A percentile compares a stretch with the other conserved stretches of the same genome.
These are phyloP conservation scores for Venturia asperata DNA, from an alignment of 2,329 filamentous ascomycete species.

Conservation along the genomic window DNA sequence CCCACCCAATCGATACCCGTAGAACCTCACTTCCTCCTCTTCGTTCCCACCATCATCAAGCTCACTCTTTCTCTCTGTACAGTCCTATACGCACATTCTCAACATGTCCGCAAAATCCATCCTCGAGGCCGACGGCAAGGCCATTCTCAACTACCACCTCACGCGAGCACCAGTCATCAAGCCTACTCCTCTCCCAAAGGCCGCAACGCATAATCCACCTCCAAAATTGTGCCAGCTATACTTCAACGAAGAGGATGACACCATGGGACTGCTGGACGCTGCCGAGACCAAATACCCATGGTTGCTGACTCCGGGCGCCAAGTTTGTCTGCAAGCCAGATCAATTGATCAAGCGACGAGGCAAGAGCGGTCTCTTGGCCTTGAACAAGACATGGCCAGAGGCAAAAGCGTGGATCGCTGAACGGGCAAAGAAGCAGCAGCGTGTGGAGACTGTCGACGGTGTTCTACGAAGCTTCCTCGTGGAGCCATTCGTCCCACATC, in stretches of 20 bases:
- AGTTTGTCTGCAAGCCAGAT: conserved; percentile 98
- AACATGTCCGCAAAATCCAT: conserved; percentile 95
- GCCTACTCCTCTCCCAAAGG: conserved; percentile 81
- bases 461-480: conserved; percentile 92
- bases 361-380: conserved; percentile 91
- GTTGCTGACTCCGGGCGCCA: conserved; percentile 74
- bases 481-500: conserved; percentile 96
- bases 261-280: conserved; percentile 82
- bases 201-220: conserved; percentile 84
- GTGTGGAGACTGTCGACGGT: conserved; percentile 87
- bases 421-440: conserved; percentile 82
- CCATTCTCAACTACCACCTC: conserved; percentile 99
- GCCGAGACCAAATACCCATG: conserved; percentile 96
- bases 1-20: conserved; percentile 11
- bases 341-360: conserved; percentile 99
- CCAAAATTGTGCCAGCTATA: conserved; percentile 84
- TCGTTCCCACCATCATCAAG: conserved; percentile 20
- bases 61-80: conserved; percentile 25
- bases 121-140: conserved; percentile 98
- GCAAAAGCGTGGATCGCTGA: conserved; percentile 89
- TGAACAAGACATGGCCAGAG: conserved; percentile 97
- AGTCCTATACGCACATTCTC: conserved; percentile 26
- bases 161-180: conserved; percentile 96
- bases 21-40: background rate
- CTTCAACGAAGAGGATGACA: conserved; percentile 82